Base-by-base conservation (phyloP, 495 filamentous ascomycete species). In the Aspergillus hancockii region DNA sequence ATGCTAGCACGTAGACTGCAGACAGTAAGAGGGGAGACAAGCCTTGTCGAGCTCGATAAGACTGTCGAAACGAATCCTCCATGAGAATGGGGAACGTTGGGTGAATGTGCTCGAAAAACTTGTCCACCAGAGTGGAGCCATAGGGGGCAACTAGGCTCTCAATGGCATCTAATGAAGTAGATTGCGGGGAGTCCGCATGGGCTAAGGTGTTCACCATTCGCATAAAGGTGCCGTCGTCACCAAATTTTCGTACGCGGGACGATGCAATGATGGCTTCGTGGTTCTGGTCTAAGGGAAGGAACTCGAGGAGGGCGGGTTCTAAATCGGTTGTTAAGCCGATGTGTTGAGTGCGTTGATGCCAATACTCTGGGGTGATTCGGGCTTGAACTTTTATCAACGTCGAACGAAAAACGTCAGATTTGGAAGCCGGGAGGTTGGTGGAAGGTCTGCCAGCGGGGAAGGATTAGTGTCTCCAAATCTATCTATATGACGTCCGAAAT, bases 21-120 rank as follows among this genome's bases (percentile, higher is more conserved):
- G 92, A 90, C 3, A 97, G 80, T 4, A 97, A 78, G 6, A 93
- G 82, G 22, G 94, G 91, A 18, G 92, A 90, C 66, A 97, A 85
- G 58, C 89, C 85, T 21, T 84, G 84, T 64, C 91, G 83, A 25
- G 89, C 86, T 23, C 88, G 85, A 67, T 95, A 91, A 63, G 92
- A 90, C 63, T 95, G 90, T 63, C 90, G 85, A 68, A 96, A 96
- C 34, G 92, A 83, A 60, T 86, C 83, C 75, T 96, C 93, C 65
- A 96, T 88, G 52, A 97, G 76, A 58, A 98, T 91, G 32, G 93
- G 93, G 64, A 96, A 95, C 58, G 83, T 91, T 1, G 92, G 93
- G 71, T 97, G 94, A 47, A 97, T 87, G 54, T 90, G 81, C 53
- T 86, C 83, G 65, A 96, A 96, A 79, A 93, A 98, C 52, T 95